Base-by-base conservation (phyloP, 768 basidiomycete species). In the Russula olivacea region DNA sequence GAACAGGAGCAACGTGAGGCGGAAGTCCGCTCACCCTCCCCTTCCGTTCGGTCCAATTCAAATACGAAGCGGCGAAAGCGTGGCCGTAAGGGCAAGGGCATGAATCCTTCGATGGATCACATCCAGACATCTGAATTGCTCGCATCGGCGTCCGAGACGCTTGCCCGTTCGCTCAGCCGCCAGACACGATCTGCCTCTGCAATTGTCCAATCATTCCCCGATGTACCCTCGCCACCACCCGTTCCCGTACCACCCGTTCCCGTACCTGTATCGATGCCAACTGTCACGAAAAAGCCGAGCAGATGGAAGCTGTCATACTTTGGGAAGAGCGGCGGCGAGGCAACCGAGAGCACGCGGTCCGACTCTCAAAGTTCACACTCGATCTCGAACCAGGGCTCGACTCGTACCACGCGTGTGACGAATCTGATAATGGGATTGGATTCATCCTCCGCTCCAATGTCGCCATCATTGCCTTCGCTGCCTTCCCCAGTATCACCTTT, bases 41-140 rank as follows among this genome's bases (percentile, higher is more conserved):
- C 61, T 14, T 66, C 66, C 1, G 7, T 41, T 2, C 67, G 65
- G 23, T 65, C 66, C 56, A 84, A 85, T 12, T 76, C 87, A 12
- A 90, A 89, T 52, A 85, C 83, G 72, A 93, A 87, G 75, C 81
- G 91, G 30, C 82, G 91, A 61, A 94, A 91, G 74, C 81, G 93
- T 55, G 93, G 93, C 2, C 81, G 94, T 57, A 94, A 91, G 76
- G 88, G 88, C 70, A 91, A 89, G 75, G 82, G 88, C 69, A 72
- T 73, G 14, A 71, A 72, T 19, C 68, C 74, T n/a, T 71, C 75
- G 0, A 60, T 72, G 10, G 66, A 54, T 14, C 68, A 62, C 58
- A 86, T 87, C 61, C 80, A 81, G 58, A 85, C 84, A 6, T 76
- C 91, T 62, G 80, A 81, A 23, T 86, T 84, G 5, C 82, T 95